Evolutionary conservation across 2,329 filamentous ascomycete species (phyloP).

Genomic region (Nothophaeocryptopus gaeumannii): DNA sequence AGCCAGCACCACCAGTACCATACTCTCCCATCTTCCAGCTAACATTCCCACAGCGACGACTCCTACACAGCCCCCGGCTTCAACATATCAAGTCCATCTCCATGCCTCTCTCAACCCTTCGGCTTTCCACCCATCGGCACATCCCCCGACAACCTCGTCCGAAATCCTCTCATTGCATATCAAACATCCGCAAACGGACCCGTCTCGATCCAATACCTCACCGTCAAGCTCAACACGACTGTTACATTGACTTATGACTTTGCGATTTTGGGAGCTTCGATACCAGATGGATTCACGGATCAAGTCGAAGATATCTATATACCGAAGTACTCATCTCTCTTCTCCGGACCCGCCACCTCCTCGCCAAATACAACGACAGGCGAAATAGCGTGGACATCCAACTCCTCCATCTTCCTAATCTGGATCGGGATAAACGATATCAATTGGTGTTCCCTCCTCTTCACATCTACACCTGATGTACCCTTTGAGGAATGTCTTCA

Average conservation of each 20-base stretch:
- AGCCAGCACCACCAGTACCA: too few relatives aligned
- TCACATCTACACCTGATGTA: too few relatives aligned
- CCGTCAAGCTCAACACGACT: not conserved
- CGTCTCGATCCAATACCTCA: slow-evolving; percentile 6
- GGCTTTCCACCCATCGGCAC: slow-evolving; percentile 5
- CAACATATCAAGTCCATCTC: not conserved
- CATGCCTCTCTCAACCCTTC: not conserved
- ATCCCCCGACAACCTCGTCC: not conserved
- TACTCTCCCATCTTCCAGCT: too few relatives aligned
- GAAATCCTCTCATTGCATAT: slow-evolving; percentile 3
- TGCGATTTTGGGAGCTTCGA: slow-evolving; percentile 1
- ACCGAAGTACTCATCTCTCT: slow-evolving; percentile 5
- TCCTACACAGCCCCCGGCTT: too few relatives aligned
- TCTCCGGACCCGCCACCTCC: slow-evolving; percentile 1
- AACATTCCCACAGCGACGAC: too few relatives aligned
- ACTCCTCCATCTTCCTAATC: too few relatives aligned
- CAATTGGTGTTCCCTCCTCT: too few relatives aligned
- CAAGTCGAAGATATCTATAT: slow-evolving; percentile 2
- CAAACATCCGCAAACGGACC: slow-evolving; percentile 2
- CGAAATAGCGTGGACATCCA: too few relatives aligned
- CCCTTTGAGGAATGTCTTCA: too few relatives aligned
- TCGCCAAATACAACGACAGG: too few relatives aligned
- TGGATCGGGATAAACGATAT: too few relatives aligned
- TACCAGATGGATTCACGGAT: slow-evolving; percentile 4
- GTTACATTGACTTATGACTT: slow-evolving; percentile 4